A percentile compares a stretch with the other conserved stretches of the same genome.
Evolutionary conservation across 2,329 filamentous ascomycete genomes (phyloP).

Genomic region (Dactylellina sp.): DNA sequence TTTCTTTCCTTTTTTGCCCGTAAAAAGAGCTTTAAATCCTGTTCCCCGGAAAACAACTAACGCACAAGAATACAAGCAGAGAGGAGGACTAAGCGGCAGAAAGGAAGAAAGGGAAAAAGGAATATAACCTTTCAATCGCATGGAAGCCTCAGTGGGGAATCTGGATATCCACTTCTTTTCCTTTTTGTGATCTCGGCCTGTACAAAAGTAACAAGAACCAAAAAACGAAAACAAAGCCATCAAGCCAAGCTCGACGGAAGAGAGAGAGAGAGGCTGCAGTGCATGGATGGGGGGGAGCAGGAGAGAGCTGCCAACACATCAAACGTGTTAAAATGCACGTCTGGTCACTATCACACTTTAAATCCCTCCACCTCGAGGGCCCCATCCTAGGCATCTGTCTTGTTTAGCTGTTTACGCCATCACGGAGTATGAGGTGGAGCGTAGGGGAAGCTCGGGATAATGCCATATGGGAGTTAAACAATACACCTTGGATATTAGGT

Average conservation of each 20-base stretch:
- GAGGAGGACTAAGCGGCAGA: conserved; percentile 26
- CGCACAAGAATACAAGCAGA: conserved; percentile 4
- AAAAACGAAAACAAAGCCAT: too few species aligned
- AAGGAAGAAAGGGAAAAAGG: too few species aligned
- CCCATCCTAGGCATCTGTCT: not conserved
- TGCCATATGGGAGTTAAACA: too few species aligned
- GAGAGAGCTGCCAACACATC: conserved; percentile 42
- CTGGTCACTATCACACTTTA: conserved; percentile 40
- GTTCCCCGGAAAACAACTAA: conserved; percentile 35
- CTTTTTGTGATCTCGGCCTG: too few species aligned
- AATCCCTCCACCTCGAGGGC: conserved; percentile 2
- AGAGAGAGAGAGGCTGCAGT: conserved; percentile 19
- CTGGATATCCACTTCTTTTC: too few species aligned
- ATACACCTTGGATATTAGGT: too few species aligned
- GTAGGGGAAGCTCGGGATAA: too few species aligned
- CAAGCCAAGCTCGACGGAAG: too few species aligned
- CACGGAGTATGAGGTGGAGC: conserved; percentile 11
- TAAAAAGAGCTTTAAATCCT: not conserved
- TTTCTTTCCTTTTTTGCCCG: not conserved
- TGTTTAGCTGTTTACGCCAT: conserved; percentile 11
- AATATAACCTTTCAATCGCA: too few species aligned
- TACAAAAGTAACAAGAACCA: too few species aligned
- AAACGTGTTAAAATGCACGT: conserved; percentile 43
- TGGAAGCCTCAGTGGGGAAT: conserved; percentile 46
- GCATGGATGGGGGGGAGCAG: conserved; percentile 1